These are phyloP conservation scores for Neurospora tetrasperma DNA, from an alignment of 495 filamentous ascomycete genomes.

Conservation along the genomic window DNA sequence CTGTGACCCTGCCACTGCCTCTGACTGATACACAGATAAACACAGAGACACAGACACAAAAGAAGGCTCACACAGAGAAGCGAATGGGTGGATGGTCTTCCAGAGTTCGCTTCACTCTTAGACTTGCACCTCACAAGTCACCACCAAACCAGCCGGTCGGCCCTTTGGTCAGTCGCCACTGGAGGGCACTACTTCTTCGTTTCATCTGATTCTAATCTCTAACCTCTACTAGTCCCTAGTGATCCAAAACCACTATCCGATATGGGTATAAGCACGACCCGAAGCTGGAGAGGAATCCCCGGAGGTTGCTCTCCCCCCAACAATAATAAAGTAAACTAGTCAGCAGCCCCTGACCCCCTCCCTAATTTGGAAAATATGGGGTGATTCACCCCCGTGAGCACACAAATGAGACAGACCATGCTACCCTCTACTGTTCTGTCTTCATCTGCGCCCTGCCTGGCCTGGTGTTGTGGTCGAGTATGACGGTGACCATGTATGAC, in stretches of 20 bases:
- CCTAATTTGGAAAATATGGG: not conserved
- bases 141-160: not conserved
- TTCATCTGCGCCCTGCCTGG: not conserved
- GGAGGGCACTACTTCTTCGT: not conserved
- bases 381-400: not conserved
- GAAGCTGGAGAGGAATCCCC: not conserved
- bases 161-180: not conserved
- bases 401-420: not conserved
- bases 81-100: not conserved
- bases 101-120: not conserved
- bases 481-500: not conserved
- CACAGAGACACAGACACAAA: not conserved
- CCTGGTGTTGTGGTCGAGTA: not conserved
- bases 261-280: not conserved
- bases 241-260: not conserved
- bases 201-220: not conserved
- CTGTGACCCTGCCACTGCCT: not conserved
- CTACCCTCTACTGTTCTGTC: not conserved
- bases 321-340: not conserved
- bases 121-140: not conserved
- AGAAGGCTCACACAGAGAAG: not conserved
- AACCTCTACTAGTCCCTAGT: not conserved
- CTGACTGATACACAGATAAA: not conserved
- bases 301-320: too few relatives aligned
- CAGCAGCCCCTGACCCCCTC: not conserved